These are phyloP conservation scores for Agaricus subrufescens DNA, from an alignment of 768 basidiomycete genomes.

Conservation along the genomic window DNA sequence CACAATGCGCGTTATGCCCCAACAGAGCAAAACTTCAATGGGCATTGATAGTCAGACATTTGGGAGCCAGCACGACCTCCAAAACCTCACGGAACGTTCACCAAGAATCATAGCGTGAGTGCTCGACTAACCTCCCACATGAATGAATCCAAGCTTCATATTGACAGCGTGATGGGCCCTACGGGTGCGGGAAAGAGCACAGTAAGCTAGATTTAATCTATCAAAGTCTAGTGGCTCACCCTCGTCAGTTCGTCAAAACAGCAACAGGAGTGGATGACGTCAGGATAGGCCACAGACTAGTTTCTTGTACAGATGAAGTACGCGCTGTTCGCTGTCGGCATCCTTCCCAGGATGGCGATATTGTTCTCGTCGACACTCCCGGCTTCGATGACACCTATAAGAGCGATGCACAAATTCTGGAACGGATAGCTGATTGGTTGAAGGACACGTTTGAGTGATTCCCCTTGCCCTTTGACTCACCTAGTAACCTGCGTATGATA, in stretches of 20 bases:
- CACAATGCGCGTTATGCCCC: not conserved
- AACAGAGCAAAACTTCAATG: not conserved
- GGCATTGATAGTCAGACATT: not conserved
- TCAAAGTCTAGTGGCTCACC: not conserved
- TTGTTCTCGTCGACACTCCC: conserved; percentile 12
- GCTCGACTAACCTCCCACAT: not conserved
- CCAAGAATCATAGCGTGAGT: conserved; percentile 9
- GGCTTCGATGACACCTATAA: conserved; percentile 14
- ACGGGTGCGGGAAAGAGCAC: conserved; percentile 20
- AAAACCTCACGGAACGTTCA: not conserved
- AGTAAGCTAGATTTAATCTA: not conserved
- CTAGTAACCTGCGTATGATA: not conserved
- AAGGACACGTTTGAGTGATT: conserved; percentile 1
- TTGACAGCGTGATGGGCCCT: conserved; percentile 18
- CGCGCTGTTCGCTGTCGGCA: not conserved
- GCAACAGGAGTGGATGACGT: not conserved
- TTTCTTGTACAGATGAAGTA: conserved; percentile 9
- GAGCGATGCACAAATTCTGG: conserved; percentile 9
- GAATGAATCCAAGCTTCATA: not conserved
- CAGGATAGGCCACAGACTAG: conserved; percentile 2
- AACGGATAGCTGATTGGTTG: conserved; percentile 8
- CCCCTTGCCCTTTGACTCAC: not conserved
- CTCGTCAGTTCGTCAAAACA: conserved; percentile 7
- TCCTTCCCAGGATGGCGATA: not conserved
- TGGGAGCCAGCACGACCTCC: not conserved